Percentiles rank a stretch among this genome's conserved stretches.
These are phyloP conservation scores for Spiromastix sp. DNA, from an alignment of 2,329 filamentous ascomycete genomes.

Conservation along the genomic window DNA sequence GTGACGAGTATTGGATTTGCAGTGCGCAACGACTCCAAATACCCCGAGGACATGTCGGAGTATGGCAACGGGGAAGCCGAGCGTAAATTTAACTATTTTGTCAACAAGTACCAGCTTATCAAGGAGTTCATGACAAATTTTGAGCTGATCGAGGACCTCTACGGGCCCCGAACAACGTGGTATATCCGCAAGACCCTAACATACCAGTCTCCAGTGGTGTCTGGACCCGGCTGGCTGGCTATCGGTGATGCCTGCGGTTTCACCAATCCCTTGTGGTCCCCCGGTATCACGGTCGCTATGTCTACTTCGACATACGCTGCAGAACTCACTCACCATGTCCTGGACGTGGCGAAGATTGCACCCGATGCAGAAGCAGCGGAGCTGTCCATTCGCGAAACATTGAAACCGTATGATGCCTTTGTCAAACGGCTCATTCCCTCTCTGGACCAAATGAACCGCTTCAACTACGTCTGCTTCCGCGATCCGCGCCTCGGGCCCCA, in stretches of 20 bases:
- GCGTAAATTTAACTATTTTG: constrained; percentile 18
- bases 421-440: constrained; percentile 10
- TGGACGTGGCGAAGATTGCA: constrained; percentile 1
- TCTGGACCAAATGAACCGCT: constrained; percentile 16
- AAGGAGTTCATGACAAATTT: constrained; percentile 14
- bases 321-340: constrained; percentile 10
- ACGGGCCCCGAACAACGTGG: constrained; percentile 15
- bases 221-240: constrained; percentile 17
- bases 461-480: constrained; percentile 16
- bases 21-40: constrained; percentile 8
- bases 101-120: constrained; percentile 14
- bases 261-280: constrained; percentile 20
- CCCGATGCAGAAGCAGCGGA: constrained; percentile 2
- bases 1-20: constrained; percentile 18
- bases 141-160: constrained; percentile 13
- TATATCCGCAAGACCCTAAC: constrained; percentile 15
- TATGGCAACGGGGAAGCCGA: constrained; percentile 17
- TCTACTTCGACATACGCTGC: constrained; percentile 10
- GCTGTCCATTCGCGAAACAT: constrained; percentile 6
- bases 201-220: constrained; percentile 14
- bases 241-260: constrained; percentile 21
- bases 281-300: constrained; percentile 19
- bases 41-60: constrained; percentile 12
- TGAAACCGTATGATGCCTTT: constrained; percentile 12
- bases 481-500: constrained; percentile 12